A percentile compares a stretch with the other conserved stretches of the same genome.
Evolutionary conservation across 805 yeast genomes (phyloP).

Genomic region (Ogataea methylovora): DNA sequence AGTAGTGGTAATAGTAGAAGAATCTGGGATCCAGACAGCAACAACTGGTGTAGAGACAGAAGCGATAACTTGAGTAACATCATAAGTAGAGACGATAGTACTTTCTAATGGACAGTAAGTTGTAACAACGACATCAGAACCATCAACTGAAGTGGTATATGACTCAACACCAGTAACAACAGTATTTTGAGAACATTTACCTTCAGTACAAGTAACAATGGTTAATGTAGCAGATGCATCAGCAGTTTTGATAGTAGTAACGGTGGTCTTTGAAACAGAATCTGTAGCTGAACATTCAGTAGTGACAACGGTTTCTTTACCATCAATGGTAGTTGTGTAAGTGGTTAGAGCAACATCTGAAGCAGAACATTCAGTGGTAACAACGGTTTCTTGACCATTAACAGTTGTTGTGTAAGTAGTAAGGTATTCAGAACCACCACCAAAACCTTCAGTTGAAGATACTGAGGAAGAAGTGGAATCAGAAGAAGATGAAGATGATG

Average conservation of each 20-base stretch:
- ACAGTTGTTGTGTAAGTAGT: background rate
- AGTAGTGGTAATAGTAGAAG: conserved; percentile 2
- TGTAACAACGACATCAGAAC: conserved; percentile 28
- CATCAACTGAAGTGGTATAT: conserved; percentile 26
- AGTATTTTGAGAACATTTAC: conserved; percentile 6
- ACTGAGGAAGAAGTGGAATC: background rate
- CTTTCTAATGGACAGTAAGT: conserved; percentile 27
- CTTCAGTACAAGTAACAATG: conserved; percentile 5
- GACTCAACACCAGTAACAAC: conserved; percentile 10
- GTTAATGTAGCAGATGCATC: background rate
- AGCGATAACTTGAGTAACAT: conserved; percentile 11
- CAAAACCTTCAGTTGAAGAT: background rate
- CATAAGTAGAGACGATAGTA: conserved; percentile 33
- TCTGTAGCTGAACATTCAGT: background rate
- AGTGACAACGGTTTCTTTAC: background rate
- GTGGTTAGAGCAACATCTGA: background rate
- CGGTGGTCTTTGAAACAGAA: conserved; percentile 1
- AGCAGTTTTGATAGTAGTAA: conserved; percentile 3
- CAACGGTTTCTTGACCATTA: conserved; percentile 15
- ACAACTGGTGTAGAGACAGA: conserved; percentile 1
- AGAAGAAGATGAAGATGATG: conserved; percentile 1
- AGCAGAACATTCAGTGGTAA: conserved; percentile 9
- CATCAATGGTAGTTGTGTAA: background rate
- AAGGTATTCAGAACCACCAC: background rate
- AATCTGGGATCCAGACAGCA: conserved; percentile 2